These are phyloP conservation scores for Aspergillus bombycis DNA, from an alignment of 2,329 filamentous ascomycete species.

Conservation along the genomic window DNA sequence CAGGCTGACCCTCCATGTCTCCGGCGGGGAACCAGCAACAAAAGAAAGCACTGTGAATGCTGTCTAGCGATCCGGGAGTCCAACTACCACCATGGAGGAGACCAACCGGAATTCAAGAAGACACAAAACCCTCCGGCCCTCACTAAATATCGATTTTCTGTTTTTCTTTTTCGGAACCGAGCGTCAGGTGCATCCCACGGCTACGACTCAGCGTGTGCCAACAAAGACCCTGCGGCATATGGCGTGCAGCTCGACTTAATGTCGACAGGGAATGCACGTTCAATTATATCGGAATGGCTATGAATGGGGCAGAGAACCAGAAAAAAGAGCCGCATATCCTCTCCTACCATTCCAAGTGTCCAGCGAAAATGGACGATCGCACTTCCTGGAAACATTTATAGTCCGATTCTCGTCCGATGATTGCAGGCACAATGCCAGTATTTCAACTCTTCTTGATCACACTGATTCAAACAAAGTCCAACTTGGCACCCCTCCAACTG, in stretches of 20 bases:
- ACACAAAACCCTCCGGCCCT: neutral
- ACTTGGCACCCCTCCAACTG: neutral
- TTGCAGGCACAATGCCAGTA: neutral
- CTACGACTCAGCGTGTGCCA: slow-evolving; percentile 8
- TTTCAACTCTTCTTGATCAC: no score
- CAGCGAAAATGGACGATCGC: neutral
- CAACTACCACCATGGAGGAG: neutral
- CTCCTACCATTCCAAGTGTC: neutral
- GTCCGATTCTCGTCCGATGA: neutral
- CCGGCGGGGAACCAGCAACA: neutral
- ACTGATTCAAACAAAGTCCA: neutral
- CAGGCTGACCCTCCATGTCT: neutral
- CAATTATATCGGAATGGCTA: neutral
- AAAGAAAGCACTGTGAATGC: neutral
- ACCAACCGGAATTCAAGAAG: neutral
- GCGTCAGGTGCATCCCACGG: slow-evolving; percentile 2
- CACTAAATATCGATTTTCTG: neutral
- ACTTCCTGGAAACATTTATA: neutral
- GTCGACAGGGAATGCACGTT: neutral
- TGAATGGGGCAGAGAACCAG: neutral
- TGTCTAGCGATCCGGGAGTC: neutral
- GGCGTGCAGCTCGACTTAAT: neutral
- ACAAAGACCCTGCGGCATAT: slow-evolving; percentile 2
- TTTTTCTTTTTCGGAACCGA: neutral
- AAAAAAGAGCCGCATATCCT: neutral